Conservation (phyloP, 1,284 basidiomycete species). For the Ceratorhiza oryzae-sativae region DNA sequence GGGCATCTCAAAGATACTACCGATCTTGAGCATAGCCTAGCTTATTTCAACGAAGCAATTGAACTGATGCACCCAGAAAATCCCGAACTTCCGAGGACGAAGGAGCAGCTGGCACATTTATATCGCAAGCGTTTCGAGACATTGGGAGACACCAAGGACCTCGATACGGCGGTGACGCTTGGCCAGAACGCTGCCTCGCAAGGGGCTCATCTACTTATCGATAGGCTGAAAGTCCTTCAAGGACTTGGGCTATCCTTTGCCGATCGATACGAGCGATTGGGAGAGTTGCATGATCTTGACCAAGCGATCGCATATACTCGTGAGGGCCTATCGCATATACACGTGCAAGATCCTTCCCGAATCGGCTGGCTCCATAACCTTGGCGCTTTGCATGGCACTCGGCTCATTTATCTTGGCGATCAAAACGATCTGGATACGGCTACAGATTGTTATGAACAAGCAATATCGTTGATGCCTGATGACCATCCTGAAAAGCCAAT, state of each 20-base stretch:
- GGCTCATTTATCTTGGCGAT: not conserved
- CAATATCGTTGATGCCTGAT: not conserved
- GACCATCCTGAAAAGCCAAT: not conserved
- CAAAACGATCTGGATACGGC: not conserved
- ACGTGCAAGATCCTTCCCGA: not conserved
- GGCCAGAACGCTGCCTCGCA: not conserved
- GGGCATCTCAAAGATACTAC: not conserved
- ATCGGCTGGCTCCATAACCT: not conserved
- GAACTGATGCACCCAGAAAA: not conserved
- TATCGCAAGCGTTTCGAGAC: not conserved
- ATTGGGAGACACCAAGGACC: not conserved
- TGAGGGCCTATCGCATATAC: not conserved
- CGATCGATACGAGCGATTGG: slow-evolving; percentile 3
- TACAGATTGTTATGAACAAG: not conserved
- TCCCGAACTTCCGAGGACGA: not conserved
- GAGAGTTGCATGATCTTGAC: not conserved
- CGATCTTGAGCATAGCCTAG: not conserved
- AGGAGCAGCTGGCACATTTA: not conserved
- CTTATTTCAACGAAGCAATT: not conserved
- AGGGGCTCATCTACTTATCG: not conserved
- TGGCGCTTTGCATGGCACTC: not conserved
- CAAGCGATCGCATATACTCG: not conserved
- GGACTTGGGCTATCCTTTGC: not conserved
- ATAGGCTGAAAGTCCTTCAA: not conserved
- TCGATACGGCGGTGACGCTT: not conserved